phyloP scores from a whole-genome alignment of 108 stramenopile genomes.

The Pseudonitzschia pungens region DNA sequence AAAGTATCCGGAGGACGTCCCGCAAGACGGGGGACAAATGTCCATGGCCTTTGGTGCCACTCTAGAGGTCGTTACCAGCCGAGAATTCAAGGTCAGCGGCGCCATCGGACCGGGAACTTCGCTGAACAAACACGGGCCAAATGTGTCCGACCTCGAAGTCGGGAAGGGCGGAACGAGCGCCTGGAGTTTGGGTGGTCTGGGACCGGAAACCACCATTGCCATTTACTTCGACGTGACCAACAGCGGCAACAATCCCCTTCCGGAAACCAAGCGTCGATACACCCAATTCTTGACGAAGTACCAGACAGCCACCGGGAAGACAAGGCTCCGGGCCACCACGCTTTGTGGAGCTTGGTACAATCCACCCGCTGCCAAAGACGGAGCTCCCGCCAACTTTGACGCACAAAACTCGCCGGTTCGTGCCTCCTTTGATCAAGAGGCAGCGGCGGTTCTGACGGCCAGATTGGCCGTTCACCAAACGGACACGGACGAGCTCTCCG shows the following conservation, averaged over 20 bases:
- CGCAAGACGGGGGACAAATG: slow-evolving; percentile 88
- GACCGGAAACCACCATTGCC: slow-evolving; percentile 95
- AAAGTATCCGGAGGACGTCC: slow-evolving; percentile 77
- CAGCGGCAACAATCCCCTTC: slow-evolving; percentile 75
- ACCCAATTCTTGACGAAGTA: slow-evolving; percentile 98
- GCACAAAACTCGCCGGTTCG: slow-evolving; percentile 70
- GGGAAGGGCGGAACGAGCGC: slow-evolving; percentile 97
- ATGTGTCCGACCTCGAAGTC: slow-evolving; percentile 93
- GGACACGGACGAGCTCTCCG: slow-evolving; percentile 93
- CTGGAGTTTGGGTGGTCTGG: slow-evolving; percentile 96
- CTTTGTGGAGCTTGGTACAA: slow-evolving; percentile 94
- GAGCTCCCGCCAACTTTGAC: slow-evolving; percentile 37
- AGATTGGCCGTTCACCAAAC: slow-evolving; percentile 93
- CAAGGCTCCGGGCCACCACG: slow-evolving; percentile 94
- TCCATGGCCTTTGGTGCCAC: slow-evolving; percentile 93
- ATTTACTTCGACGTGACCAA: slow-evolving; percentile 98
- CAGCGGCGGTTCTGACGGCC: slow-evolving; percentile 96
- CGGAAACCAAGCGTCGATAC: slow-evolving; percentile 86
- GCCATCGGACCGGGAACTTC: slow-evolving; percentile 88
- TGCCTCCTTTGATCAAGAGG: slow-evolving; percentile 97
- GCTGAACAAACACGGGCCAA: slow-evolving; percentile 85
- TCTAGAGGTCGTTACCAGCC: slow-evolving; percentile 87
- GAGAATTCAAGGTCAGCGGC: slow-evolving; percentile 94
- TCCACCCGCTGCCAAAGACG: slow-evolving; percentile 58
- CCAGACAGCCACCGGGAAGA: slow-evolving; percentile 90